Evolutionary conservation across 495 filamentous ascomycete species (phyloP).

Genomic region (Pyrenula aspistea): DNA sequence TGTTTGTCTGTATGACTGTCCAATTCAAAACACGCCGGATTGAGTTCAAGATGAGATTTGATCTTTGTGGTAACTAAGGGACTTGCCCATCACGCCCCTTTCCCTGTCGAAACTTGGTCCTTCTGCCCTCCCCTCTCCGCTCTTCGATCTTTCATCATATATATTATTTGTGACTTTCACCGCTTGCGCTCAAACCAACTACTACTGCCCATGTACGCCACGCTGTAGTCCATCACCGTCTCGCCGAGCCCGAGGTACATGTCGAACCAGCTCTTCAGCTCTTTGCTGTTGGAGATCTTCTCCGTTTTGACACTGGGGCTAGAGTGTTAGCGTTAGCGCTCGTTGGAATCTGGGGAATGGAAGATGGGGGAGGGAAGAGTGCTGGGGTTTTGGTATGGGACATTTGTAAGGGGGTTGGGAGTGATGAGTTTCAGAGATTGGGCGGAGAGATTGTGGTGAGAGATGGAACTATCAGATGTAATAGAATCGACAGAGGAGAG

Average conservation of each 20-base stretch:
- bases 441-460: too few species aligned
- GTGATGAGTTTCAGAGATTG: slow-evolving; percentile 3
- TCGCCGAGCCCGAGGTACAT: slow-evolving; percentile 94
- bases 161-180: slow-evolving; percentile 33
- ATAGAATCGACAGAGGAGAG: too few species aligned
- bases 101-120: too few species aligned
- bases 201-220: slow-evolving; percentile 77
- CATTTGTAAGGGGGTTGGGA: background rate
- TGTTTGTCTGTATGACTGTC: too few species aligned
- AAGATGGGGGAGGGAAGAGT: slow-evolving; percentile 6
- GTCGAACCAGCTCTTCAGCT: slow-evolving; percentile 80
- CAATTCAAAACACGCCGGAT: too few species aligned
- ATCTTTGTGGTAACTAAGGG: too few species aligned
- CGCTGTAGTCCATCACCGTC: slow-evolving; percentile 95
- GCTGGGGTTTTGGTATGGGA: too few species aligned
- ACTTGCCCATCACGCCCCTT: too few species aligned
- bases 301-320: slow-evolving; percentile 84
- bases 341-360: slow-evolving; percentile 1
- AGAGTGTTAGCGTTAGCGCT: slow-evolving; percentile 9
- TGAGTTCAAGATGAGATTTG: too few species aligned
- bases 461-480: too few species aligned
- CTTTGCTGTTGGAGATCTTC: slow-evolving; percentile 71
- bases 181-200: slow-evolving; percentile 81
- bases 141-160: slow-evolving; percentile 5
- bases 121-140: slow-evolving; percentile 2